Base-by-base conservation (phyloP, 768 basidiomycete species). In the Phaffia tasmanica region DNA sequence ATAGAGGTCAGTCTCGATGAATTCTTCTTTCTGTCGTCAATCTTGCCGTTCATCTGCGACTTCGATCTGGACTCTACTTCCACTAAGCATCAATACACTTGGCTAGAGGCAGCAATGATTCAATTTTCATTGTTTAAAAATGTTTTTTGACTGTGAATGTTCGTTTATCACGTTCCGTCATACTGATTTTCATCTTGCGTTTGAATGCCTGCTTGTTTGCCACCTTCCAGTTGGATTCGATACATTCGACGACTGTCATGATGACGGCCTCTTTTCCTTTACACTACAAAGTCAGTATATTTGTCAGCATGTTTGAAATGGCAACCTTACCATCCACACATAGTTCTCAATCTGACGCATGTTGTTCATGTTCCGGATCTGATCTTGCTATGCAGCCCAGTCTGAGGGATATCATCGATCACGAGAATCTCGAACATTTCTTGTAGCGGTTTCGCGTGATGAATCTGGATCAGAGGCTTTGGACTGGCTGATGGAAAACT, bases 381-480 rank as follows among this genome's bases (percentile, higher is more conserved):
- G 14, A 9, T 9, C 30, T 25, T 0, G 11, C 35, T 42, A 42
- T 42, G 11, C 48, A 67, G 66, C 66, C 46, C 61, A 67, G 47
- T 85, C 84, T 9, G 88, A 86, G 1, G 86, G 86, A 1, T 97
- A 91, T 75, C 78, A 79, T 53, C 82, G 89, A 35, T 85, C 81
- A 3, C 81, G 86, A 32, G 83, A 83, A 61, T 93, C 91, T 0
- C 82, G 94, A 0, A 88, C 88, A 0, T 98, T 90, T 76, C 81
- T 95, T 0, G 93, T 91, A 67, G 93, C 93, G 0, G 82, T 89
- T 0, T 88, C 88, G 54, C 80, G 85, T 0, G 92, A 95, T 72
- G 92, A 94, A 77, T 88, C 86, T 67, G 93, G 93, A 0, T 77
- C 81, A 7, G 84, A 91, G 72, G 93, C 94, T 0, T 79, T 98